Evolutionary conservation across 495 filamentous ascomycete species (phyloP).

Genomic region (Aspergillus steynii): DNA sequence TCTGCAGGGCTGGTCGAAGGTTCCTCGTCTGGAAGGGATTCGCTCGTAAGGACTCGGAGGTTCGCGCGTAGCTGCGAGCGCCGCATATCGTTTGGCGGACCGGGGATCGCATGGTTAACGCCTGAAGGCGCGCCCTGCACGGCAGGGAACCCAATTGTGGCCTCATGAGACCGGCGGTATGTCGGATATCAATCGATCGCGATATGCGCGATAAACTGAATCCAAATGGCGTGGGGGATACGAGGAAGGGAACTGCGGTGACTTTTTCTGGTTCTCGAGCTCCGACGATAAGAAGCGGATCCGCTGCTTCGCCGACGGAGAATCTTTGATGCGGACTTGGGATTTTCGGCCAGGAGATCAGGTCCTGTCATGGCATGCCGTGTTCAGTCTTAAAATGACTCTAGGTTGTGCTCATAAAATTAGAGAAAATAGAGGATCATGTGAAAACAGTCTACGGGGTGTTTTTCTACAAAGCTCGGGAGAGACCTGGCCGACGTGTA

Average conservation of each 20-base stretch:
- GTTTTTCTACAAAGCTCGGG: too few relatives aligned
- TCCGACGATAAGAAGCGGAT: constrained; percentile 22
- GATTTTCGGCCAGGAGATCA: too few relatives aligned
- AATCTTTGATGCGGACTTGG: constrained; percentile 28
- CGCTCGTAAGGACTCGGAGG: constrained; percentile 22
- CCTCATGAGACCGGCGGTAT: constrained; percentile 29
- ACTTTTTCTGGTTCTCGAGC: constrained; percentile 6
- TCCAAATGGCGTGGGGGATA: neutral
- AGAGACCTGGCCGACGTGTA: neutral
- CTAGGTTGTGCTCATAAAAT: too few relatives aligned
- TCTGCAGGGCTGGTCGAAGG: constrained; percentile 19
- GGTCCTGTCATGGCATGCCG: too few relatives aligned
- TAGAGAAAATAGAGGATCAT: too few relatives aligned
- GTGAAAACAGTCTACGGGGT: too few relatives aligned
- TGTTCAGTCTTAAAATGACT: too few relatives aligned
- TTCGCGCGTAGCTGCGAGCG: constrained; percentile 28
- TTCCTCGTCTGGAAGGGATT: constrained; percentile 15
- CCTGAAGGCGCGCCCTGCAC: constrained; percentile 27
- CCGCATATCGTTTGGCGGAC: constrained; percentile 22
- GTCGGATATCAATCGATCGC: constrained; percentile 11
- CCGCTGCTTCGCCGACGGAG: constrained; percentile 17
- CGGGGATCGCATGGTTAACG: constrained; percentile 4
- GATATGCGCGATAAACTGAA: neutral
- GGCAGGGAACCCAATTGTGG: constrained; percentile 26
- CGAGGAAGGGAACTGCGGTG: neutral